These are phyloP conservation scores for Botrytis elliptica DNA, from an alignment of 2,329 filamentous ascomycete genomes.

Conservation along the genomic window DNA sequence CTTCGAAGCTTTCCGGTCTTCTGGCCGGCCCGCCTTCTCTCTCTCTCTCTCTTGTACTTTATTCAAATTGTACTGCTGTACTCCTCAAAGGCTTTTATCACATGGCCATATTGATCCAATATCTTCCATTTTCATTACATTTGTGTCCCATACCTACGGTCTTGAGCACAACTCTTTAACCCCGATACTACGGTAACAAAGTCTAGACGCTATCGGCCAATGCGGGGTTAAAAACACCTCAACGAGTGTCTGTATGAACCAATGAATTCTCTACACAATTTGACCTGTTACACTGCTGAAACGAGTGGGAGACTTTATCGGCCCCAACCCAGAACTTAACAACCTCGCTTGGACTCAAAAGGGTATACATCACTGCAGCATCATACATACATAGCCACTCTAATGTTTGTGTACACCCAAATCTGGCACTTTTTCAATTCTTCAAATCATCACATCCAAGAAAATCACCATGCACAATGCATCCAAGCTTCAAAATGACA, in stretches of 20 bases:
- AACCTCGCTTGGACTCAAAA: slow-evolving; percentile 10
- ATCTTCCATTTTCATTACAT: neutral
- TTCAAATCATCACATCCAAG: neutral
- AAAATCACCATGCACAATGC: slow-evolving; percentile 8
- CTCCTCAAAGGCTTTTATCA: neutral
- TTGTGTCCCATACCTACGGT: neutral
- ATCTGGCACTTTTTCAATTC: neutral
- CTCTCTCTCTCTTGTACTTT: neutral
- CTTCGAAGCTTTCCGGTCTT: neutral
- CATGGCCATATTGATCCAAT: neutral
- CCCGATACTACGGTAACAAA: slow-evolving; percentile 5
- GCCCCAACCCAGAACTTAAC: neutral
- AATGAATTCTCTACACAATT: neutral
- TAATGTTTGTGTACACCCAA: slow-evolving; percentile 7
- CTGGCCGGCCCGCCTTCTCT: neutral
- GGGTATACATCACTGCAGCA: neutral
- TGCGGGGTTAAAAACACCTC: neutral
- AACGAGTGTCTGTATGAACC: neutral
- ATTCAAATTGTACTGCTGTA: neutral
- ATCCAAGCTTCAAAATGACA: slow-evolving; percentile 8
- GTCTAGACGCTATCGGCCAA: slow-evolving; percentile 14
- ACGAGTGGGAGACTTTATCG: neutral
- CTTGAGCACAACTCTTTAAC: slow-evolving; percentile 12
- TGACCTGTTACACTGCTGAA: slow-evolving; percentile 18
- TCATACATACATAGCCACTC: slow-evolving; percentile 11